These are phyloP conservation scores for Lactuca saligna DNA, from an alignment of 129 eudicot genomes.

Conservation along the genomic window DNA sequence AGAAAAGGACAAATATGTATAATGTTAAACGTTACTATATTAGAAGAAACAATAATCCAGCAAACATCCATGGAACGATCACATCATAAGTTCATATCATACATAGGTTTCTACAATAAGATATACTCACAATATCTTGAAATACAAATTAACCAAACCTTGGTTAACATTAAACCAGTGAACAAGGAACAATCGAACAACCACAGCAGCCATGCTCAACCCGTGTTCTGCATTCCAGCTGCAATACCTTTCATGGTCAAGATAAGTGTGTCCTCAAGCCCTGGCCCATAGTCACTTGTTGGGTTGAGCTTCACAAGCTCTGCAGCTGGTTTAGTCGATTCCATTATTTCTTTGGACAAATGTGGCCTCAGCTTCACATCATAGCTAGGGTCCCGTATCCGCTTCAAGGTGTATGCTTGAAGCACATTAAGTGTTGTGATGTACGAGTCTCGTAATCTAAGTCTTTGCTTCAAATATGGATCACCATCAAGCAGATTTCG, in stretches of 20 bases:
- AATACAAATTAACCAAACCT: neutral
- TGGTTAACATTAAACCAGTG: neutral
- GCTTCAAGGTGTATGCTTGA: conserved; percentile 76
- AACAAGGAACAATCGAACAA: neutral
- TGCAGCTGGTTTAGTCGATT: conserved; percentile 57
- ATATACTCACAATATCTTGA: neutral
- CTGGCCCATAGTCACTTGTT: conserved; percentile 73
- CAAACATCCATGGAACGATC: too few species aligned
- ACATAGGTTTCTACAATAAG: too few species aligned
- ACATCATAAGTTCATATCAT: too few species aligned
- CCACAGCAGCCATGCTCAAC: conserved; percentile 24
- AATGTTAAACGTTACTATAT: too few species aligned
- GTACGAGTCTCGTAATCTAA: conserved; percentile 69
- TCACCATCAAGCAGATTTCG: conserved; percentile 70
- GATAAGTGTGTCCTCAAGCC: conserved; percentile 76
- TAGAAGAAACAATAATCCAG: too few species aligned
- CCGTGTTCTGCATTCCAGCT: conserved; percentile 88
- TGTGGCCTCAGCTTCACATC: conserved; percentile 64
- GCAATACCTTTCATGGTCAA: conserved; percentile 89
- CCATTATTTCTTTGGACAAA: conserved; percentile 57
- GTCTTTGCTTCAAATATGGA: conserved; percentile 80
- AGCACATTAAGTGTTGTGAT: conserved; percentile 72
- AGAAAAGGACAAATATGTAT: too few species aligned
- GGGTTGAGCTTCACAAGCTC: conserved; percentile 85
- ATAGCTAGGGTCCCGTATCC: conserved; percentile 72